Percentiles rank a stretch among this genome's conserved stretches.
Conservation (phyloP, 2,329 filamentous ascomycete species). For the Kalaharituber pfeilii region DNA sequence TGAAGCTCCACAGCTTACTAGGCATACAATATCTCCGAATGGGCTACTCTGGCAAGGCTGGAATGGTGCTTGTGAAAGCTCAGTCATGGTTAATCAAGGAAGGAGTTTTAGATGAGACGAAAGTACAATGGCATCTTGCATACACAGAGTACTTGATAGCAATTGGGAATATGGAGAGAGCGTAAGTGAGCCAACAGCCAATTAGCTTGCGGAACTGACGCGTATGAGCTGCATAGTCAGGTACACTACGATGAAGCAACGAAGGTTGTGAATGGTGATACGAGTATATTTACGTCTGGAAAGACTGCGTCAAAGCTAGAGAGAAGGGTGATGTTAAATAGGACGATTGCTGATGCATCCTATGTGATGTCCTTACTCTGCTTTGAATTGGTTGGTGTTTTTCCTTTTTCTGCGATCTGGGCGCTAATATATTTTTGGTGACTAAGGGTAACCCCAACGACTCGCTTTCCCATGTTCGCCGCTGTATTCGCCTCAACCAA, state of each 20-base stretch:
- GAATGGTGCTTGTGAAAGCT: slow-evolving; percentile 40
- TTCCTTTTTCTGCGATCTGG: slow-evolving; percentile 5
- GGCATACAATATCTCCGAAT: slow-evolving; percentile 40
- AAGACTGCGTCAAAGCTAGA: slow-evolving; percentile 26
- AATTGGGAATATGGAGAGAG: slow-evolving; percentile 47
- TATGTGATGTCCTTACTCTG: slow-evolving; percentile 49
- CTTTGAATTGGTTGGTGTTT: slow-evolving; percentile 32
- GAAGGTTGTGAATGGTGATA: slow-evolving; percentile 23
- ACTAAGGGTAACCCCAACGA: slow-evolving; percentile 38
- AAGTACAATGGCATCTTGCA: slow-evolving; percentile 46
- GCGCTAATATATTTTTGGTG: not conserved
- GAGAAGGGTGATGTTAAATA: slow-evolving; percentile 33
- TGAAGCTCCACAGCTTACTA: slow-evolving; percentile 24
- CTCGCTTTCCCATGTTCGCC: slow-evolving; percentile 41
- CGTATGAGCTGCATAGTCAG: slow-evolving; percentile 16
- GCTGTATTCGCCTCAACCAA: slow-evolving; percentile 35
- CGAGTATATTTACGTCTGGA: slow-evolving; percentile 8
- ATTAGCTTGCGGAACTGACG: not conserved
- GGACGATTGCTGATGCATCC: slow-evolving; percentile 41
- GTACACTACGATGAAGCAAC: slow-evolving; percentile 30
- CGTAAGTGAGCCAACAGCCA: slow-evolving; percentile 23
- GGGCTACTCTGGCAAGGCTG: slow-evolving; percentile 43
- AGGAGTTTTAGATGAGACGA: slow-evolving; percentile 30
- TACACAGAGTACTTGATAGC: slow-evolving; percentile 58
- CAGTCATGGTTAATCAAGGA: slow-evolving; percentile 33